Conservation (phyloP, 129 eudicot genomes). For the Logfia minima region DNA sequence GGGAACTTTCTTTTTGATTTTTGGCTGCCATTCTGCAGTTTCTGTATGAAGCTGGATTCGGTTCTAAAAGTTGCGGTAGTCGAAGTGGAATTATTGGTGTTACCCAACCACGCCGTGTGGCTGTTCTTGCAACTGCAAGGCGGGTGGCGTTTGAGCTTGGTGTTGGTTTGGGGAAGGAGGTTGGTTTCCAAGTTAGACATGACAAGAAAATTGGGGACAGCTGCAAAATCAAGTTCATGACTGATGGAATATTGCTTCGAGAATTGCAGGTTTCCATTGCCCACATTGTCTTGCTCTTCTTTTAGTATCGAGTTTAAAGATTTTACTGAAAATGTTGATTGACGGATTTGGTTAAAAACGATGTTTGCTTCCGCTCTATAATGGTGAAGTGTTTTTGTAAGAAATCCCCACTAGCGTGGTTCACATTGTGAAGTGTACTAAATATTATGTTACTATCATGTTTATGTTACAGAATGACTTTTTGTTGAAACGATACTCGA, state of each 20-base stretch:
- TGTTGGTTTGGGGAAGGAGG: slow-evolving; percentile 76
- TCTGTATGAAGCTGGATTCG: slow-evolving; percentile 93
- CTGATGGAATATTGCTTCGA: slow-evolving; percentile 97
- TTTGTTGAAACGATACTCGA: slow-evolving; percentile 74
- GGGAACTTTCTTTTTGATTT: slow-evolving; percentile 5
- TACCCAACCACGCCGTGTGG: slow-evolving; percentile 98
- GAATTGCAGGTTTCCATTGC: slow-evolving; percentile 66
- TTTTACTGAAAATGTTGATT: slow-evolving; percentile 1
- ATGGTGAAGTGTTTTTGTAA: not conserved
- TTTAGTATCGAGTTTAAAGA: not conserved
- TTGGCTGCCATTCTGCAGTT: slow-evolving; percentile 52
- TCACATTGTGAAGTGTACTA: not conserved
- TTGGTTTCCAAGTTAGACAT: slow-evolving; percentile 95
- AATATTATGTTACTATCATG: not conserved
- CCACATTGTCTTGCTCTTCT: not conserved
- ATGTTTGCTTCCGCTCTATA: no score
- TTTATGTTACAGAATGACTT: slow-evolving; percentile 69
- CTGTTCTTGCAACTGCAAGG: slow-evolving; percentile 94
- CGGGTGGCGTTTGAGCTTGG: slow-evolving; percentile 96
- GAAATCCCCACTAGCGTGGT: no score
- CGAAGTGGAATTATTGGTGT: slow-evolving; percentile 89
- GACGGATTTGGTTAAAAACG: not conserved
- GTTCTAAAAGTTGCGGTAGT: slow-evolving; percentile 34
- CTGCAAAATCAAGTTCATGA: slow-evolving; percentile 93
- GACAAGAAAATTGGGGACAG: slow-evolving; percentile 76